Base-by-base conservation (phyloP, 179 eudicot species). In the Actinidia arguta region DNA sequence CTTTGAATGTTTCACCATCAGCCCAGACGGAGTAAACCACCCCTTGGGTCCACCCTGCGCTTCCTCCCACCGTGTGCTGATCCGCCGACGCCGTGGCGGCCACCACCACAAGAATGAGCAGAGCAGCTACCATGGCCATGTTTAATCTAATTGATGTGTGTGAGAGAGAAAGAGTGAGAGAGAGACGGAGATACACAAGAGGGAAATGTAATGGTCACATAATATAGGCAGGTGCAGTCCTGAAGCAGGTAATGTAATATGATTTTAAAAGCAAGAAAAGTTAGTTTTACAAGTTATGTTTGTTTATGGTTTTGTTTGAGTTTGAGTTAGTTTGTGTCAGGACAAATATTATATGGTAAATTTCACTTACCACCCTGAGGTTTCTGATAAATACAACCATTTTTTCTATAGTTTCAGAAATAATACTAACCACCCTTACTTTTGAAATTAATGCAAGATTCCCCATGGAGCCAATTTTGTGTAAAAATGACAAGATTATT, bases 81-180 rank as follows among this genome's bases (percentile, higher is more conserved):
- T 10, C 24, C 0, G 83, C 83, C 2, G 8, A 25, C 18, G 56
- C 83, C 3, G 73, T 17, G 27, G 73, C 73, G 10, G 81, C 44
- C 7, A 42, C 27, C 16, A 39, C 11, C 50, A 42, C 27, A 22
- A 79, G 47, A 17, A 79, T 1, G 36, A 76, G 9, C 50, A 83
- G 46, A 25, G 36, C 27, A 11, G 64, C 79, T 50, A 51, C 80
- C 22, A 83, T 9, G 47, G 80, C 83, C 86, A 83, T 83, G 18
- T 73, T 44, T 78, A 18, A 31, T 27, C 3, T n/a, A 27, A 27
- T 17, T 6, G 16, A 20, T 8, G 4, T 8, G 3, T 20, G 20
- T 44, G 52, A 11, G 42, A 42, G 20, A 42, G 73, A 39, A 17
- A 67, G 72, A 67, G 39, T 13, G 10, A 16, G 6, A 68, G 50